Evolutionary conservation across 108 stramenopile species (phyloP).

Genomic region (Parietichytrium sp.): DNA sequence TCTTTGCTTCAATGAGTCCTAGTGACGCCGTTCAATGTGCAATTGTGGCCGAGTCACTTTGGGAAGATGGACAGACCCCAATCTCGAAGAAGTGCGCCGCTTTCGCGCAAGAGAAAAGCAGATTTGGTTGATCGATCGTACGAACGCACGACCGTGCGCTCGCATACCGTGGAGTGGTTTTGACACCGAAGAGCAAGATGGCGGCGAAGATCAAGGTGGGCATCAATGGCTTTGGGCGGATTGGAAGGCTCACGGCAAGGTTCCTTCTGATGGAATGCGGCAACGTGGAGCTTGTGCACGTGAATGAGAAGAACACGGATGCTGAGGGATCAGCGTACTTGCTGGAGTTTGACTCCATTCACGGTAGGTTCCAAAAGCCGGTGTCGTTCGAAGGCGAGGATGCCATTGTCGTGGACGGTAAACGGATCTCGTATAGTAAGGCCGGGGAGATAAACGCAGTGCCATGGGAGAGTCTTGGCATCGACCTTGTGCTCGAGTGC

Average conservation of each 20-base stretch:
- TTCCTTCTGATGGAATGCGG: slow-evolving; percentile 82
- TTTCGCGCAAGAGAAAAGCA: too few species aligned
- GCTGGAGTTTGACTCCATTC: slow-evolving; percentile 87
- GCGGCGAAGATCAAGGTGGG: slow-evolving; percentile 42
- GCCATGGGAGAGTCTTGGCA: slow-evolving; percentile 68
- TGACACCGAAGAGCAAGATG: not conserved
- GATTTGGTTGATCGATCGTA: too few species aligned
- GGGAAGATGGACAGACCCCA: too few species aligned
- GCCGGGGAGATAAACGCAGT: slow-evolving; percentile 72
- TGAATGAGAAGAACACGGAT: slow-evolving; percentile 79
- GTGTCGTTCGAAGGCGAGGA: slow-evolving; percentile 68
- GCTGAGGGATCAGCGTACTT: slow-evolving; percentile 73
- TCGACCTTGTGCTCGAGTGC: slow-evolving; percentile 87
- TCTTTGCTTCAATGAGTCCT: too few species aligned
- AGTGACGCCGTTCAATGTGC: too few species aligned
- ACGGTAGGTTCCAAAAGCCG: slow-evolving; percentile 83
- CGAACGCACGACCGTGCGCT: too few species aligned
- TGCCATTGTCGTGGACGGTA: slow-evolving; percentile 80
- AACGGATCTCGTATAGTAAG: slow-evolving; percentile 70
- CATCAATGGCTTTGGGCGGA: slow-evolving; percentile 89
- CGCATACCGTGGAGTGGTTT: too few species aligned
- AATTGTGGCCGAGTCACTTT: too few species aligned
- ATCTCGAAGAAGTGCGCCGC: too few species aligned
- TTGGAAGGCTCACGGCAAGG: slow-evolving; percentile 82
- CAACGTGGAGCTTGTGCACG: slow-evolving; percentile 76